Conservation (phyloP, 2,329 filamentous ascomycete genomes). For the Colletotrichum brevisporum region DNA sequence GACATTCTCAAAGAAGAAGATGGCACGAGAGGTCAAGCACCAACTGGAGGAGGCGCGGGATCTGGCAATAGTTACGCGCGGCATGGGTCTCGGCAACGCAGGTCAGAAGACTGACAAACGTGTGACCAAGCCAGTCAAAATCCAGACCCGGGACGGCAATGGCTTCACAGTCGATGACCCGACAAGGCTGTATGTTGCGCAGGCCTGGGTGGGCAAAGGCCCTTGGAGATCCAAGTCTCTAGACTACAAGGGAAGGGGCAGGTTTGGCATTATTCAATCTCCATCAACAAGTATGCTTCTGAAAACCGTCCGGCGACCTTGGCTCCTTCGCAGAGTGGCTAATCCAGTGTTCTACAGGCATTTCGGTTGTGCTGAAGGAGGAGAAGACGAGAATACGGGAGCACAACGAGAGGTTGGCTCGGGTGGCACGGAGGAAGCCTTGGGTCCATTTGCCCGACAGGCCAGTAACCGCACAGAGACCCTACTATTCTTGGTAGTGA, state of each 20-base stretch:
- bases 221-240: constrained; percentile 68
- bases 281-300: constrained; percentile 80
- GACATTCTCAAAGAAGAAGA: constrained; percentile 95
- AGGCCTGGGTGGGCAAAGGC: constrained; percentile 92
- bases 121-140: constrained; percentile 59
- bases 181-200: constrained; percentile 88
- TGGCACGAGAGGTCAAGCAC: constrained; percentile 82
- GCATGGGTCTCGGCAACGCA: constrained; percentile 81
- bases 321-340: neutral
- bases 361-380: constrained; percentile 90
- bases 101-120: constrained; percentile 50
- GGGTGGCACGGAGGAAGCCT: constrained; percentile 80
- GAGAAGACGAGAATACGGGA: constrained; percentile 90
- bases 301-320: constrained; percentile 15
- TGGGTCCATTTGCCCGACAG: constrained; percentile 93
- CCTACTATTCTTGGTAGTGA: constrained; percentile 90
- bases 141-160: constrained; percentile 82
- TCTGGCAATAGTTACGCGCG: constrained; percentile 81
- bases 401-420: constrained; percentile 82
- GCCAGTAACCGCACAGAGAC: constrained; percentile 85
- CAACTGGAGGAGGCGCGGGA: constrained; percentile 88
- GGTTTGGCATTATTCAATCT: constrained; percentile 75
- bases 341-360: constrained; percentile 61
- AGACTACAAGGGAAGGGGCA: constrained; percentile 83
- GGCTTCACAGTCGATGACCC: constrained; percentile 79